Conservation (phyloP, 1,139 yeast genomes). For the Taiozyma sp. region DNA sequence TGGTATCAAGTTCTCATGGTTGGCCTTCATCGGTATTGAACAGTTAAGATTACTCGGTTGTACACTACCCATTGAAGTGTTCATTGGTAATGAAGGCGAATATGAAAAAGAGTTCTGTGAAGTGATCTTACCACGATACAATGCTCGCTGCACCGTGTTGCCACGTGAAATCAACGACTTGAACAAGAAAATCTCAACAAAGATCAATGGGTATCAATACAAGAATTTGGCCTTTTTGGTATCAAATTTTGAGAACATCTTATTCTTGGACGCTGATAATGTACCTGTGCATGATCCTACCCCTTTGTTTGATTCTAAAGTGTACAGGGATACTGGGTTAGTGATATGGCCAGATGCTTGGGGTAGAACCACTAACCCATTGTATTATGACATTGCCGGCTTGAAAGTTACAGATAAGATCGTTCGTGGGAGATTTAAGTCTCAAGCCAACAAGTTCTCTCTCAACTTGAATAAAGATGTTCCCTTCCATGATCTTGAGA, state of each 20-base stretch:
- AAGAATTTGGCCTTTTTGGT: slow-evolving; percentile 56
- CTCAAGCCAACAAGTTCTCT: too few relatives aligned
- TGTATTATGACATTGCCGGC: slow-evolving; percentile 50
- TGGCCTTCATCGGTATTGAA: slow-evolving; percentile 46
- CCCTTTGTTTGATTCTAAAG: slow-evolving; percentile 35
- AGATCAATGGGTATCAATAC: slow-evolving; percentile 53
- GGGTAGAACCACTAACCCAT: slow-evolving; percentile 58
- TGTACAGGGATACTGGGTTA: slow-evolving; percentile 29
- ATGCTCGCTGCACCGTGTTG: slow-evolving; percentile 44
- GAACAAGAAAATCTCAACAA: slow-evolving; percentile 28
- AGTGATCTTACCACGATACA: slow-evolving; percentile 39
- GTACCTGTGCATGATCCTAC: slow-evolving; percentile 54
- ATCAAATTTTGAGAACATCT: slow-evolving; percentile 51
- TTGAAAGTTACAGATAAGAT: slow-evolving; percentile 27
- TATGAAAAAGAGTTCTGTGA: slow-evolving; percentile 52
- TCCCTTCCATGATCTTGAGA: slow-evolving; percentile 49
- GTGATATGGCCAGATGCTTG: slow-evolving; percentile 73
- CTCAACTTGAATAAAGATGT: slow-evolving; percentile 14
- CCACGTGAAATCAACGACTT: slow-evolving; percentile 29
- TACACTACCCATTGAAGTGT: slow-evolving; percentile 53
- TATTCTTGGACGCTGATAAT: slow-evolving; percentile 66
- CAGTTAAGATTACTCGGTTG: slow-evolving; percentile 48
- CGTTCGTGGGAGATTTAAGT: slow-evolving; percentile 22
- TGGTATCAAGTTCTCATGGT: slow-evolving; percentile 54
- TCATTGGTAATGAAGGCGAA: slow-evolving; percentile 47